Conservation (phyloP, 306 rosid species). For the Quercus ilex region DNA sequence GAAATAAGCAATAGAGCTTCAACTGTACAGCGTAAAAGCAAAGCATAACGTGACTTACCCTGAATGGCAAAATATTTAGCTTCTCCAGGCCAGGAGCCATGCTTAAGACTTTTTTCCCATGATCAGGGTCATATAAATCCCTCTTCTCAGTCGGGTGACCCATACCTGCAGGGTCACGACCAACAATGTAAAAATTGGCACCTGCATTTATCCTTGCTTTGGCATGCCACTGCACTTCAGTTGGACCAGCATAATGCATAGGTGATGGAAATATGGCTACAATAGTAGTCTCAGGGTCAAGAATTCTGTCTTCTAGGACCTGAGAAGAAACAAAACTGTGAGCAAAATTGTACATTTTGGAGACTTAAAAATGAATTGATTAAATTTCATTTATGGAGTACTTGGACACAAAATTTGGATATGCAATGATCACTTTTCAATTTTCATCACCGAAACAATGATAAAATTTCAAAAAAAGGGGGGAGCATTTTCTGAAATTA, state of each 20-base stretch:
- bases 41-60: constrained; percentile 37
- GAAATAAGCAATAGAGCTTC: constrained; percentile 5
- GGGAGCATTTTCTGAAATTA: neutral
- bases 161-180: constrained; percentile 99
- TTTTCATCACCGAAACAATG: neutral
- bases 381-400: neutral
- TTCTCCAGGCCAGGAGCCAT: constrained; percentile 98
- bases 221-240: constrained; percentile 99
- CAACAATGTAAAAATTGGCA: constrained; percentile 94
- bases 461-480: neutral
- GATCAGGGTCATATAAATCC: constrained; percentile 93
- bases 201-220: constrained; percentile 96
- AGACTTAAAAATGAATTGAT: neutral
- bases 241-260: constrained; percentile 98
- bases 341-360: constrained; percentile 1
- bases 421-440: neutral
- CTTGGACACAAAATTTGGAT: neutral
- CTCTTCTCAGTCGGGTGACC: constrained; percentile 93
- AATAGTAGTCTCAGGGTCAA: constrained; percentile 90
- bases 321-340: constrained; percentile 29
- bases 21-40: neutral
- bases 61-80: constrained; percentile 93
- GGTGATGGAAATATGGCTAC: constrained; percentile 96
- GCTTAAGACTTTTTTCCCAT: constrained; percentile 90
- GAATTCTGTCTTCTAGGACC: constrained; percentile 96